Evolutionary conservation across 2,329 filamentous ascomycete genomes (phyloP).

Genomic region (Monilinia aucupariae): DNA sequence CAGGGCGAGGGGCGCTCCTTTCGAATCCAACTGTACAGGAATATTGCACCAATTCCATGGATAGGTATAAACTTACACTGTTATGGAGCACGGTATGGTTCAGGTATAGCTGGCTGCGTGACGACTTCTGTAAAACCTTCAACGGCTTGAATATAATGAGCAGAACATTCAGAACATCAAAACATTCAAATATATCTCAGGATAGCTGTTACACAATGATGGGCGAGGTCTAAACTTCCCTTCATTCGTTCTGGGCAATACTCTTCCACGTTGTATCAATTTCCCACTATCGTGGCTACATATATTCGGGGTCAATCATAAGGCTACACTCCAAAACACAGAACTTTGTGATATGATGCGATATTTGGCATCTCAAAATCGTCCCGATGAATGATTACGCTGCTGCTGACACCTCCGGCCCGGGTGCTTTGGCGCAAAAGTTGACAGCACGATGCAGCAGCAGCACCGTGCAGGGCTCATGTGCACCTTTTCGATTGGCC

Average conservation of each 20-base stretch:
- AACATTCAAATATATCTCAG: constrained; percentile 44
- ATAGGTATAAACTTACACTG: no score
- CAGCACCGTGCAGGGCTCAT: not conserved
- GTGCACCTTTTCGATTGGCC: not conserved
- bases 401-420: not conserved
- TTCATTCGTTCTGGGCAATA: not conserved
- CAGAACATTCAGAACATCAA: no score
- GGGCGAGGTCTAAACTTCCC: not conserved
- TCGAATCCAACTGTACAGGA: constrained; percentile 45
- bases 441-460: not conserved
- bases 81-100: no score
- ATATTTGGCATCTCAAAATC: not conserved
- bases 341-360: not conserved
- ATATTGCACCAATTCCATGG: no score
- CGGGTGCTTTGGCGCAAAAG: not conserved
- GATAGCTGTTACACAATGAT: constrained; percentile 45
- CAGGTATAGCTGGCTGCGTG: no score
- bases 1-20: no score
- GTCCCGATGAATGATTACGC: not conserved
- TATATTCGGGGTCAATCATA: not conserved
- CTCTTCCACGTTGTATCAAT: not conserved
- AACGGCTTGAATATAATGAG: no score
- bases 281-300: not conserved
- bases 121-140: no score
- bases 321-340: not conserved